These are phyloP conservation scores for Plantago elongata DNA, from an alignment of 257 asterid genomes.

Conservation along the genomic window DNA sequence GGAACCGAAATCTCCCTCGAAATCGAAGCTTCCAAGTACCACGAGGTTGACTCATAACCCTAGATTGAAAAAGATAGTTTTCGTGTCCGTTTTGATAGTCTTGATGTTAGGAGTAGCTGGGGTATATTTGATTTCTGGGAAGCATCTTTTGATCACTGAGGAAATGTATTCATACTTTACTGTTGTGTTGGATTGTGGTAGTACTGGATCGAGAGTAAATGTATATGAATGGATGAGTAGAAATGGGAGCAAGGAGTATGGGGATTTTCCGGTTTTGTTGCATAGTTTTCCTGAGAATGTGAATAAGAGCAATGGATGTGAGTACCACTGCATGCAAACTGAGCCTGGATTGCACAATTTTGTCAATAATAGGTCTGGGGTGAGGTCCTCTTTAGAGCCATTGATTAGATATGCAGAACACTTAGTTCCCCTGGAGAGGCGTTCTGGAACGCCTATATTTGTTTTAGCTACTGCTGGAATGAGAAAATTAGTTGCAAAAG, in stretches of 20 bases:
- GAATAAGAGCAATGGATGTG: constrained; percentile 45
- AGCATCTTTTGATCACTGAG: constrained; percentile 16
- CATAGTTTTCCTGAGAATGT: constrained; percentile 45
- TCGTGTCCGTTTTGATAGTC: constrained; percentile 24
- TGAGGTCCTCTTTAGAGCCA: constrained; percentile 53
- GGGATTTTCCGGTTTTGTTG: constrained; percentile 51
- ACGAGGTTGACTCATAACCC: constrained; percentile 22
- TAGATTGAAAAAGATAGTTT: constrained; percentile 29
- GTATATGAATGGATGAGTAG: constrained; percentile 53
- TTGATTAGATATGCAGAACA: constrained; percentile 60
- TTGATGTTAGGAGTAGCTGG: constrained; percentile 31
- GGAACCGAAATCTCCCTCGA: constrained; percentile 73
- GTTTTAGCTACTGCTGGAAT: constrained; percentile 81
- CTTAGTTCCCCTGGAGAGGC: constrained; percentile 53
- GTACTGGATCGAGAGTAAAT: constrained; percentile 78
- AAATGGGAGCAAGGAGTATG: constrained; percentile 24
- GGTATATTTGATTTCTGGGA: constrained; percentile 27
- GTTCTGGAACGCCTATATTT: constrained; percentile 45
- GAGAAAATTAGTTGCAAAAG: constrained; percentile 51
- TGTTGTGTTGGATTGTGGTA: constrained; percentile 86
- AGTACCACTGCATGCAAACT: constrained; percentile 75
- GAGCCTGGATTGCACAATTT: constrained; percentile 75
- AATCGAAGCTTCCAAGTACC: constrained; percentile 37
- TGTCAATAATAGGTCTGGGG: constrained; percentile 44
- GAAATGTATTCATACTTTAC: constrained; percentile 39